phyloP scores from a whole-genome alignment of 805 yeast species.

The Alloascoidea africana region DNA sequence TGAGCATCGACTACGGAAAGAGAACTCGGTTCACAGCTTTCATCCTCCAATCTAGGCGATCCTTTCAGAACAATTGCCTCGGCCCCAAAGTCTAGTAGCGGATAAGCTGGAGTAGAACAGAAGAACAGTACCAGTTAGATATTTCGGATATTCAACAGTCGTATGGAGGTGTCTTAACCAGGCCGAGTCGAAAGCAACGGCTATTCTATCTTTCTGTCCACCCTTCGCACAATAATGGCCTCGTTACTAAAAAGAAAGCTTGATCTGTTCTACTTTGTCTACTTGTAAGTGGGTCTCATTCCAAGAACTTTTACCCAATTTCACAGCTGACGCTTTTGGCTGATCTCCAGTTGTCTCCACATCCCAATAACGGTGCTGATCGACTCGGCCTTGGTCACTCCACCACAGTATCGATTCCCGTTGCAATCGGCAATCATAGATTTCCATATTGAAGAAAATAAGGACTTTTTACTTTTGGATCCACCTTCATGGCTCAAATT shows the following conservation, averaged over 20 bases:
- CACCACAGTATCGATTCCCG: slow-evolving; percentile 27
- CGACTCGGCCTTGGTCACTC: slow-evolving; percentile 62
- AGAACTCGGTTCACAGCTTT: no score
- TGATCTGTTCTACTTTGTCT: slow-evolving; percentile 14
- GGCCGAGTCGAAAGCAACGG: no score
- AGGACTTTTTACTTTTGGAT: slow-evolving; percentile 50
- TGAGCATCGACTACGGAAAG: background rate
- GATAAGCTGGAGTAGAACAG: background rate
- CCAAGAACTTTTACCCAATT: background rate
- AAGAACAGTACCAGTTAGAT: background rate
- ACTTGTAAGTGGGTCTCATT: slow-evolving; percentile 11
- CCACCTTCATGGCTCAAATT: slow-evolving; percentile 60
- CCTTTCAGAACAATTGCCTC: background rate
- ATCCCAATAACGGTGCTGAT: slow-evolving; percentile 61
- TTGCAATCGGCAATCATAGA: slow-evolving; percentile 34
- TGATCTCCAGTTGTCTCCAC: slow-evolving; percentile 31
- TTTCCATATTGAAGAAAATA: slow-evolving; percentile 48
- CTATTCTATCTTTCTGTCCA: background rate
- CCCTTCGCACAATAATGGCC: background rate
- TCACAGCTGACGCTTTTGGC: background rate
- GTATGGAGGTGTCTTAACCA: background rate
- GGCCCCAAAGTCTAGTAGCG: background rate
- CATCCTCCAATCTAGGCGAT: no score
- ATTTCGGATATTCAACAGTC: background rate
- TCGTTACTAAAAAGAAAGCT: slow-evolving; percentile 2